A percentile compares a stretch with the other conserved stretches of the same genome.
Evolutionary conservation across 1,284 basidiomycete genomes (phyloP).

Genomic region (Ganoderma sinense): DNA sequence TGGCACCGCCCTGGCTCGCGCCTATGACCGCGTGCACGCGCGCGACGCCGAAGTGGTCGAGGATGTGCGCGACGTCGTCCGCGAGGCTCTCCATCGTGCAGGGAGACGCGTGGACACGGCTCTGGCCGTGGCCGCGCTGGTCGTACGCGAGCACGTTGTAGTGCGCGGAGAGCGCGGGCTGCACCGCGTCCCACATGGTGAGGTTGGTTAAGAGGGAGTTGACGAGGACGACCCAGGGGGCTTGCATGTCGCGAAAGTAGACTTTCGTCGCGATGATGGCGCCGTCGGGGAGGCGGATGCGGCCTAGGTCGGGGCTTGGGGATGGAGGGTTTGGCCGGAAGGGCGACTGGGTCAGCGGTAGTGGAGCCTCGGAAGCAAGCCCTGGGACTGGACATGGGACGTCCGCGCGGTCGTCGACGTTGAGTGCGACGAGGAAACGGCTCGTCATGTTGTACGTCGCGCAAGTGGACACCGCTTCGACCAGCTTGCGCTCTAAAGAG

Average conservation of each 20-base stretch:
- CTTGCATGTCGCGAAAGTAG: neutral
- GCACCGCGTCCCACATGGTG: neutral
- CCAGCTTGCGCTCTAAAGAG: neutral
- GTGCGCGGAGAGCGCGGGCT: constrained; percentile 1
- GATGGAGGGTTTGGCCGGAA: neutral
- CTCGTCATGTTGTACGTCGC: constrained; percentile 10
- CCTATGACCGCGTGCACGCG: constrained; percentile 1
- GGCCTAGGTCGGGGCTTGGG: neutral
- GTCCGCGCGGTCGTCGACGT: constrained; percentile 2
- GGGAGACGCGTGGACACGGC: neutral
- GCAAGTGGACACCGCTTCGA: constrained; percentile 3
- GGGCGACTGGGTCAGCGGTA: neutral
- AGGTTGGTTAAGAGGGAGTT: constrained; percentile 1
- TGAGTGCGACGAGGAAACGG: constrained; percentile 5
- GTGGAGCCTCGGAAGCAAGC: neutral
- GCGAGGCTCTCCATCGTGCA: neutral
- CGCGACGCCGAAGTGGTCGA: neutral
- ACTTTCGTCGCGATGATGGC: neutral
- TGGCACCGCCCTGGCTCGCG: neutral
- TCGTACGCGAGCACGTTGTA: constrained; percentile 3
- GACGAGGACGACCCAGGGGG: constrained; percentile 1
- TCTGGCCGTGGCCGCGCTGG: constrained; percentile 1
- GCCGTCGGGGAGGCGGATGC: neutral
- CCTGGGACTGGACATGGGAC: constrained; percentile 1
- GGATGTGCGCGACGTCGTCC: constrained; percentile 3